Evolutionary conservation across 129 eudicot genomes (phyloP), one percentile per base, ranked within the genome.

Genomic region (Calendula officinalis): DNA sequence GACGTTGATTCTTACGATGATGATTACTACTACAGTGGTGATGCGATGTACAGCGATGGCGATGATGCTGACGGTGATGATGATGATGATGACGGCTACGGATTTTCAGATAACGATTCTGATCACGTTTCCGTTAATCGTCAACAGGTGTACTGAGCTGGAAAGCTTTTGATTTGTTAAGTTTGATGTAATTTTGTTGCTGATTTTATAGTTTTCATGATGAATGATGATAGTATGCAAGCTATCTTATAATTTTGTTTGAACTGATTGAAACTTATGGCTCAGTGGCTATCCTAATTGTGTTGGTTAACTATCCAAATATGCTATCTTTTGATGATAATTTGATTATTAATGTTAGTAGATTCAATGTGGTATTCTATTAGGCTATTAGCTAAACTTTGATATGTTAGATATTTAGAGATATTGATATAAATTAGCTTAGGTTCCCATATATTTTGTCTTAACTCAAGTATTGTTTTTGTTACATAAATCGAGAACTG

Each of bases 91-190:
- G 94, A 36, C 3, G 94, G 82, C 16, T 82, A 80, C 22, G 96
- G 71, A 55, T 83, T 75, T 51, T 63, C 76, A 41, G 87, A 77
- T 17, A 67, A 89, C 38, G 83, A 74, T 37, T 56, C 82, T 27
- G 82, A 78, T 39, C 73, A 74, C 33, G 44, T 61, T 64, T 57
- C 62, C 15, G 48, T 57, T 43, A 75, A 61, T 56, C 95, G 90
- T 32, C 80, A 77, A 51, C 96, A 89, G 94, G 96, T 89, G 12
- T 48, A 49, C 30, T 64, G 34, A 9, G 11, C 14, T 45, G 3
- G 33, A 4, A 32, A 46, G 39, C 44, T 5, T 8, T 44, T 63
- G 1, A 5, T 63, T 46, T n/a, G 13, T n/a, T 14, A 11, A 38
- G 16, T 46, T 47, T 63, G 41, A 62, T 62, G 12, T 1, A 13